Evolutionary conservation across 2,329 filamentous ascomycete species (phyloP), one percentile per base, ranked within the genome.

Genomic region (Claviceps sp.): DNA sequence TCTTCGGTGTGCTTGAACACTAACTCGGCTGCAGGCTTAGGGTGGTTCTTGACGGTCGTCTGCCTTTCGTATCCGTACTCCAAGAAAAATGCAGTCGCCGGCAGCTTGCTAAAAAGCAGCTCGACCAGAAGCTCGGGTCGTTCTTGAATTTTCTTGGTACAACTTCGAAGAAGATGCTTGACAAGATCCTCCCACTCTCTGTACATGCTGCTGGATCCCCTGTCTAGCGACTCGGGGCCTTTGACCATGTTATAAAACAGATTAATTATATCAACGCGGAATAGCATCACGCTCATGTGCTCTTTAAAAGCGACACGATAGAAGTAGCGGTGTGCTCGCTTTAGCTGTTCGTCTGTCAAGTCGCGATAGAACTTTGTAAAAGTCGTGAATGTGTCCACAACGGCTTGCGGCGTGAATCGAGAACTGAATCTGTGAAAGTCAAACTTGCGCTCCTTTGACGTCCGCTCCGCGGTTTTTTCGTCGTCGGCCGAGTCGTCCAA

Each of bases 261-360:
- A 44, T 86, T 82, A 47, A 98, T 81, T 38, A 96, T 95, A 63
- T 97, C 93, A 5, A 95, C 79, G 9, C 91, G 82, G 68, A 89
- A 97, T 1, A 98, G 75, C 70, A 96, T 79, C 22, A 96, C 84
- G 52, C 83, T 84, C 72, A 93, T 83, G 47, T 96, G 88, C 66
- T 95, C 86, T 69, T 97, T 98, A 73, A 97, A 97, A 0, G 89
- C 89, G 11, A 95, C 76, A 0, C 91, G 84, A 62, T 97, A 94
- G 62, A 98, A 90, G 66, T 91, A 98, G 6, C 93, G 85, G 69
- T 97, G 93, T 13, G 85, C 85, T 5, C 93, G 82, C 70, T 97
- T 97, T 40, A 97, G 72, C 64, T 98, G 93, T 40, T 82, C 75
- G 2, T 82, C 74, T 50, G 82, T 78, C 11, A 98, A 75, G 57